phyloP scores from a whole-genome alignment of 169 alveolate genomes.

The Plasmodium vivax region DNA sequence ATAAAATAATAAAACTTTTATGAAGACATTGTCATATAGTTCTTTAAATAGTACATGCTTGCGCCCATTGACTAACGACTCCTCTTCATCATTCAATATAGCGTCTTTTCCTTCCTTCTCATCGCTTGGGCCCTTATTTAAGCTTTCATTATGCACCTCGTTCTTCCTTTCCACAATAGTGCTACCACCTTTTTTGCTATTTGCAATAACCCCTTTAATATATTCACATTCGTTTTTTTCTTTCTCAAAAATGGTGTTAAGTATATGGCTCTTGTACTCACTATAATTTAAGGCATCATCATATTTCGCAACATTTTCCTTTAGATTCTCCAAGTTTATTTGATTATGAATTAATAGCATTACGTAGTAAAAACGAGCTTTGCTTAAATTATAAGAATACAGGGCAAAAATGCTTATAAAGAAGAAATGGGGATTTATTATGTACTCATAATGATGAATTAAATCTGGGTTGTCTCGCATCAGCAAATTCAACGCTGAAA shows the following conservation, averaged over 20 bases:
- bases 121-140: conserved; percentile 9
- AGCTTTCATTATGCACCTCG: neutral
- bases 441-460: conserved; percentile 29
- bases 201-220: conserved; percentile 24
- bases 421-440: conserved; percentile 58
- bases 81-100: neutral
- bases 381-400: conserved; percentile 59
- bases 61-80: neutral
- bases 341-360: conserved; percentile 64
- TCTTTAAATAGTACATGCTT: conserved; percentile 44
- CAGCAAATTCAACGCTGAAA: conserved; percentile 47
- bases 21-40: conserved; percentile 27
- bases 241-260: conserved; percentile 58
- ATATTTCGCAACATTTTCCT: conserved; percentile 24
- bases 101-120: conserved; percentile 11
- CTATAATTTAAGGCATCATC: conserved; percentile 41
- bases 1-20: conserved; percentile 57
- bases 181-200: conserved; percentile 1
- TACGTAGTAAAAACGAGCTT: conserved; percentile 66
- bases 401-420: conserved; percentile 63
- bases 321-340: neutral
- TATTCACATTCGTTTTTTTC: conserved; percentile 65
- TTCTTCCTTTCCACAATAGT: neutral
- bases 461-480: conserved; percentile 23
- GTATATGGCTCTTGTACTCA: conserved; percentile 12